phyloP scores from a whole-genome alignment of 2,329 filamentous ascomycete genomes.

The Apiospora pterosperma region DNA sequence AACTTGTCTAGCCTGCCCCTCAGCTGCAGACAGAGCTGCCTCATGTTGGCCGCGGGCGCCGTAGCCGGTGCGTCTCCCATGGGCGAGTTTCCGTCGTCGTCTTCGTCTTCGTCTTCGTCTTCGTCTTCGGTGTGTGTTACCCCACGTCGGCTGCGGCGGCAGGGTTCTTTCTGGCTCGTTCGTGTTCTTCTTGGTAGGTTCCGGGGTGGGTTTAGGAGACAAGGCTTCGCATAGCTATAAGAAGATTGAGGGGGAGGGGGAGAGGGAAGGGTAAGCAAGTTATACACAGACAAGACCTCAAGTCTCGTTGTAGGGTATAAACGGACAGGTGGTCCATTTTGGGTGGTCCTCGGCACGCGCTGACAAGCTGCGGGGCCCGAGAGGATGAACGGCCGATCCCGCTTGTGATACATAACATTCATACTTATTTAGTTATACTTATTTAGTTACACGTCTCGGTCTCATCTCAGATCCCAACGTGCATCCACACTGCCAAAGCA shows the following conservation, averaged over 20 bases:
- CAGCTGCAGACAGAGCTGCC: constrained; percentile 45
- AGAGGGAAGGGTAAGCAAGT: background rate
- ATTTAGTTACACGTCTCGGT: too few species aligned
- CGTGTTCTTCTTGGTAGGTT: background rate
- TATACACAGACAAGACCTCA: background rate
- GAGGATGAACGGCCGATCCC: background rate
- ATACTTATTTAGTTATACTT: too few species aligned
- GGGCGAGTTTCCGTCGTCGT: background rate
- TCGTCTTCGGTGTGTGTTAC: background rate
- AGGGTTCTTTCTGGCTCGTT: background rate
- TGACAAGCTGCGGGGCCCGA: background rate
- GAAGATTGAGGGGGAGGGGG: background rate
- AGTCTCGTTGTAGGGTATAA: background rate
- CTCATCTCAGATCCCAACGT: too few species aligned
- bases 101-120: background rate
- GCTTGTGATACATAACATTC: too few species aligned
- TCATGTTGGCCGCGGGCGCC: constrained; percentile 9
- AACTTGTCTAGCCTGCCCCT: constrained; percentile 62
- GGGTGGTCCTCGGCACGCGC: background rate
- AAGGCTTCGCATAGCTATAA: background rate
- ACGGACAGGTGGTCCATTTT: too few species aligned
- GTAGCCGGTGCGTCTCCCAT: constrained; percentile 1
- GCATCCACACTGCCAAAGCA: too few species aligned
- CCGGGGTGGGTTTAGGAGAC: background rate
- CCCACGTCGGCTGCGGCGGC: background rate